These are phyloP conservation scores for Neofusicoccum parvum DNA, from an alignment of 2,329 filamentous ascomycete species.

Conservation along the genomic window DNA sequence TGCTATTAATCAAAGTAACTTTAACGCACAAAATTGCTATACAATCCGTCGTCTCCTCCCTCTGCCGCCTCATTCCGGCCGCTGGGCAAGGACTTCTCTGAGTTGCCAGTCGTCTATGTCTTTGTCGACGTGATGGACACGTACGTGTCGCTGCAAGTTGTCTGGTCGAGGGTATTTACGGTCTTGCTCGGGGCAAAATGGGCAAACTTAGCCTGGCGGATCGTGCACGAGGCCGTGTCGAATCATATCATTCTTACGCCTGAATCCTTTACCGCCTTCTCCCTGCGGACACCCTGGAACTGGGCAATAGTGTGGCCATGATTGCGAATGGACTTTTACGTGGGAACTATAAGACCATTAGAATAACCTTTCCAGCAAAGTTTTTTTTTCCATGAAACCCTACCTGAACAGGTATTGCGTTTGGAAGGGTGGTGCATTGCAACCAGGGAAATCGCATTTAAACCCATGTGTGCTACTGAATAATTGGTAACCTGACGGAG, in stretches of 20 bases:
- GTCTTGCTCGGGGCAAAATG: conserved; percentile 90
- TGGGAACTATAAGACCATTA: conserved; percentile 58
- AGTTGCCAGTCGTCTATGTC: conserved; percentile 82
- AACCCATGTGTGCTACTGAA: conserved; percentile 27
- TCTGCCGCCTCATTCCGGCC: conserved; percentile 80
- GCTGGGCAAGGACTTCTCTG: conserved; percentile 80
- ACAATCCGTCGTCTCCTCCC: conserved; percentile 71
- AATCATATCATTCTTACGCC: conserved; percentile 71
- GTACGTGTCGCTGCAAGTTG: conserved; percentile 92
- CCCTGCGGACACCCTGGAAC: conserved; percentile 59
- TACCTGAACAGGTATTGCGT: conserved; percentile 76
- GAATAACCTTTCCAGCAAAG: neutral
- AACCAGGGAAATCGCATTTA: conserved; percentile 64
- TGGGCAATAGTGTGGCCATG: conserved; percentile 65
- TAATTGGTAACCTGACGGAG: conserved; percentile 20
- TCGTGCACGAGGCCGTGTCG: conserved; percentile 86
- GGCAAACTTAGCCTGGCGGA: conserved; percentile 92
- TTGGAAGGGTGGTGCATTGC: conserved; percentile 73
- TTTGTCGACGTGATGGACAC: conserved; percentile 87
- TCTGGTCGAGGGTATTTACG: conserved; percentile 95
- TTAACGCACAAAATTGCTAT: no score
- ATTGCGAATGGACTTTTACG: conserved; percentile 66
- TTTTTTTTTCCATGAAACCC: conserved; percentile 30
- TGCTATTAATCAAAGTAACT: no score
- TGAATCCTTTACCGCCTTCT: conserved; percentile 68